These are phyloP conservation scores for Hypoxylon sp. DNA, from an alignment of 2,329 filamentous ascomycete genomes.

Conservation along the genomic window DNA sequence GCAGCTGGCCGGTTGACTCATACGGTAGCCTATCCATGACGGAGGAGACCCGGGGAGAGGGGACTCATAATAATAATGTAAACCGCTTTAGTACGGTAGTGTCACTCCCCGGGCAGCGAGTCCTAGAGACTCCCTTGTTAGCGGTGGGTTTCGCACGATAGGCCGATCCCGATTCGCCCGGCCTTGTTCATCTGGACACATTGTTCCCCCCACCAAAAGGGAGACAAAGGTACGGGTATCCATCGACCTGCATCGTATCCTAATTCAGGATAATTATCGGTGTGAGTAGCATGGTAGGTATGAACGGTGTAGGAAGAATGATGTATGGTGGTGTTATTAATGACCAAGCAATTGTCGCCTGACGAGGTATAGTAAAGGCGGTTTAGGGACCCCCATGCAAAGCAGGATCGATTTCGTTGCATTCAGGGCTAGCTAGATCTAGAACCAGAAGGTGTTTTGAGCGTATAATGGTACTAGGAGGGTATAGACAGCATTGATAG, in stretches of 20 bases:
- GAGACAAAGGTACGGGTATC: constrained; percentile 13
- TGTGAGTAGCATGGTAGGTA: constrained; percentile 22
- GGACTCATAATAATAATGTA: constrained; percentile 26
- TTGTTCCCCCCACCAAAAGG: constrained; percentile 25
- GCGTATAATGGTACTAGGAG: constrained; percentile 6
- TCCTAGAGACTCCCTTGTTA: constrained; percentile 36
- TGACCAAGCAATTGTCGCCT: constrained; percentile 21
- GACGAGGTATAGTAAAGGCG: constrained; percentile 28
- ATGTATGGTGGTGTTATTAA: constrained; percentile 13
- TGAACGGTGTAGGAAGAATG: constrained; percentile 13
- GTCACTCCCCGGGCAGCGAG: constrained; percentile 21
- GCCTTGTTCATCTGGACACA: constrained; percentile 11
- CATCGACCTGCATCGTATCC: constrained; percentile 27
- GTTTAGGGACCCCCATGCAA: constrained; percentile 20
- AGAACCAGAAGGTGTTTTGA: constrained; percentile 37
- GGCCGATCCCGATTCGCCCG: constrained; percentile 37
- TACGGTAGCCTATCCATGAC: constrained; percentile 27
- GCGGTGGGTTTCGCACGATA: constrained; percentile 25
- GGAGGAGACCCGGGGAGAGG: constrained; percentile 31
- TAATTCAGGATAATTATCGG: constrained; percentile 24
- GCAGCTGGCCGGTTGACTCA: constrained; percentile 43
- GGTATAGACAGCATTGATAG: constrained; percentile 20
- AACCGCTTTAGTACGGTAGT: constrained; percentile 13
- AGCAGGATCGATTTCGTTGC: constrained; percentile 35
- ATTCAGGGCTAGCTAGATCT: constrained; percentile 31